Base-by-base conservation (phyloP, 176 grass and related monocot genomes). In the Musa itinerans region DNA sequence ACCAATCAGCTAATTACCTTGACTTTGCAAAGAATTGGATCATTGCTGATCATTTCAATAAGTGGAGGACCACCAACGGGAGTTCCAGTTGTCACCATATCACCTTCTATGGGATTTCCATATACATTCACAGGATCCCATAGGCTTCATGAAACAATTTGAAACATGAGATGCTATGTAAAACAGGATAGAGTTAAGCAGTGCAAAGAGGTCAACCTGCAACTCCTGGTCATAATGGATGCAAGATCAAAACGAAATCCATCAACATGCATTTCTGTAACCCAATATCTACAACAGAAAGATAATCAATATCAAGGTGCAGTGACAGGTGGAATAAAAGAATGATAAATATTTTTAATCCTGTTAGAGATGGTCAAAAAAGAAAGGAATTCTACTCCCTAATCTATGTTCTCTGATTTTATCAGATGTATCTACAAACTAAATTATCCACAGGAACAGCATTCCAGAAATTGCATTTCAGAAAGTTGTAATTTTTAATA, bases 261-360 rank as follows among this genome's bases (percentile, higher is more conserved):
- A 87, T 98, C 95, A 87, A 94, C 83, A 83, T 98, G 95, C 90
- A 98, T 98, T 86, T 98, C 95, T 26, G 43, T 93, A 34, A 91
- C 90, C 95, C 95, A 98, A 77, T 98, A 98, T 84, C 95, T 98
- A 76, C 79, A 81, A 54, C 10, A 75, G 52, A 17, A 27, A 80
- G 78, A 15, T 63, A 71, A 81, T 43, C 71, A 64, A 69, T 26
- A 2, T 73, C 16, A 50, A 72, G 7, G 63, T 73, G 54, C 1
- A 70, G 68, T 76, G 53, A 4, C 4, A 43, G 25, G 11, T 58
- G 10, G 2, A 64, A 73, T 6, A 27, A 10, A 62, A 53, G 14
- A 62, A 69, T 57, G 10, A 6, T 5, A 20, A 27, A 11, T 75
- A 57, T 48, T 10, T n/a, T 20, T 50, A 43, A 5, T 43, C 34